phyloP scores from a whole-genome alignment of 2,329 filamentous ascomycete species.

The Lasiodiplodia sp. region DNA sequence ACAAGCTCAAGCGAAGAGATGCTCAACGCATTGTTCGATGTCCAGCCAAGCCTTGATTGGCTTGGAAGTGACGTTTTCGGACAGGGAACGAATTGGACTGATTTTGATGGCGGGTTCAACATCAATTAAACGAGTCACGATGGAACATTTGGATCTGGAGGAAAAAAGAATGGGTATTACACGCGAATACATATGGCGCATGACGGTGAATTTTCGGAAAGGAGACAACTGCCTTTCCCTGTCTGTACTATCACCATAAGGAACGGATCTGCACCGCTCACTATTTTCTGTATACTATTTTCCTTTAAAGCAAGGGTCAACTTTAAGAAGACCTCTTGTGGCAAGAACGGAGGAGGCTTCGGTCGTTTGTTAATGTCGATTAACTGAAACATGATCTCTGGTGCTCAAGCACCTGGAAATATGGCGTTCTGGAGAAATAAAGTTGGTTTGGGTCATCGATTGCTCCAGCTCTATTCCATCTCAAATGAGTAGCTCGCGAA shows the following conservation, averaged over 20 bases:
- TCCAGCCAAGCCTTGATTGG: conserved; percentile 45
- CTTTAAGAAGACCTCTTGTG: too few relatives aligned
- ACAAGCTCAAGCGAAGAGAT: conserved; percentile 40
- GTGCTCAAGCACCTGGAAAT: too few relatives aligned
- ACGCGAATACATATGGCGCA: neutral
- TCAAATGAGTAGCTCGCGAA: too few relatives aligned
- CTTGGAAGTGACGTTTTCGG: conserved; percentile 41
- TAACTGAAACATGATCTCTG: neutral
- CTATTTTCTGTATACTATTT: neutral
- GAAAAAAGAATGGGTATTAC: neutral
- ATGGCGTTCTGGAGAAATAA: too few relatives aligned
- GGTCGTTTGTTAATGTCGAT: too few relatives aligned
- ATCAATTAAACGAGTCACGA: neutral
- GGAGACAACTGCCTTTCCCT: neutral
- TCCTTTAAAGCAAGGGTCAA: neutral
- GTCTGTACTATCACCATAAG: neutral
- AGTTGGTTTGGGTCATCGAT: too few relatives aligned
- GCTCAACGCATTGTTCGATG: conserved; percentile 45
- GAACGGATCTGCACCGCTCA: neutral
- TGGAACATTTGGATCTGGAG: neutral
- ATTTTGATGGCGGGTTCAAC: neutral
- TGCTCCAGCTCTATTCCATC: too few relatives aligned
- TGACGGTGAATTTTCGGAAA: neutral
- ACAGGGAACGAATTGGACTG: conserved; percentile 1
- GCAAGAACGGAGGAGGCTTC: too few relatives aligned